Evolutionary conservation across 371 early-diverging fungal species (phyloP), one percentile per base, ranked within the genome.

Genomic region (Lichtheimia hyalospora): DNA sequence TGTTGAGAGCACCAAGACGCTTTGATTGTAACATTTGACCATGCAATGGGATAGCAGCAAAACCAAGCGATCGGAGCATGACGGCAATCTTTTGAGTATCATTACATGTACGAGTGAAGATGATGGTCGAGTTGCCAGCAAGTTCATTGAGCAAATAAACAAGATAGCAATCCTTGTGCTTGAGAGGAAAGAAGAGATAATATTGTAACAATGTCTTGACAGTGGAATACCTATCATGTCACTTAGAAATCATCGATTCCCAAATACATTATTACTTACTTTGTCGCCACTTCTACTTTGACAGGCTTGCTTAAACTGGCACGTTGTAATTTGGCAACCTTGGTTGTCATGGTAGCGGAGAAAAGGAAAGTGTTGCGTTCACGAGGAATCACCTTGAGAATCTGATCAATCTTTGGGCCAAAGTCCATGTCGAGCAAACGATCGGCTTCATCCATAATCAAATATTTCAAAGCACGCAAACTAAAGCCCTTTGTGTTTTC

Each of bases 371-470:
- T 99, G 68, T 92, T 90, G 54, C 96, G 89, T 70, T 98, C 95
- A 51, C 89, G 83, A 21, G 95, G 96, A 57, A 97, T 89, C n/a
- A 89, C 93, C 56, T 91, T 90, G 34, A 97, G 77, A 52, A 98
- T 94, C 64, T 93, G 91, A 67, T 97, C 96, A 67, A 98, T 96
- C 64, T 95, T 93, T 41, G 94, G 92, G 49, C 95, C 97, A 75
- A 98, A 98, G 72, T 96, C 99, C 87, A 96, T 88, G 64, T 96
- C 97, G 67, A 98, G 80, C 52, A 98, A 81, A 54, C 96, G 92
- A 85, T 99, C 99, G 5, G 98, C 99, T 83, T 99, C 99, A 64
- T 99, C 99, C 86, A 99, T 87, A 14, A 98, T 92, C 68, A 98
- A 71, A 66, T 92, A 96, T 73, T 96, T 94, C 20, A 98, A 72